Conservation (phyloP, 768 basidiomycete genomes). For the Pleurotus ostreatus region DNA sequence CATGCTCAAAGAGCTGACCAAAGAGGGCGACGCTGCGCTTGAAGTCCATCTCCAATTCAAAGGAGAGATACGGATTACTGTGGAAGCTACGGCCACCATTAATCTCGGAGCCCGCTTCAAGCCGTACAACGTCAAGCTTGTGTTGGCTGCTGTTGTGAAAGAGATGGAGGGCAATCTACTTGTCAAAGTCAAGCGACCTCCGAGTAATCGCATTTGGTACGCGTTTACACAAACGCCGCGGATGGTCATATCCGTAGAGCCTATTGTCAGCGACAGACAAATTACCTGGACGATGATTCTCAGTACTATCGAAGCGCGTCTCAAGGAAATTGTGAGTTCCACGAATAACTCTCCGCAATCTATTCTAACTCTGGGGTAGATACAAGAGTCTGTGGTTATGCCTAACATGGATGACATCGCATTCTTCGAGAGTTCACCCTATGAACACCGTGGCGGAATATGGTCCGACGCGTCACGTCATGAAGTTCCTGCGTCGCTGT, state of each 20-base stretch:
- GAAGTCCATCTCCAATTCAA: constrained; percentile 83
- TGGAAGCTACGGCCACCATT: constrained; percentile 87
- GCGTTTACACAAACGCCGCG: constrained; percentile 87
- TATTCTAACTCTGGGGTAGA: constrained; percentile 41
- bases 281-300: constrained; percentile 94
- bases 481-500: constrained; percentile 23
- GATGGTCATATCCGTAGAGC: constrained; percentile 87
- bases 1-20: constrained; percentile 96
- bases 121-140: constrained; percentile 85
- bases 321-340: constrained; percentile 78
- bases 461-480: constrained; percentile 72
- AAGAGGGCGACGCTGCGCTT: constrained; percentile 88
- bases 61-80: constrained; percentile 85
- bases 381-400: constrained; percentile 89
- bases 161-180: constrained; percentile 90
- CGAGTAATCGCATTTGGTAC: constrained; percentile 94
- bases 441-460: constrained; percentile 79
- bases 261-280: constrained; percentile 91
- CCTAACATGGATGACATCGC: constrained; percentile 99
- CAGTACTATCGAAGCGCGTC: constrained; percentile 80
- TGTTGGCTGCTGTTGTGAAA: constrained; percentile 82
- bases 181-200: constrained; percentile 89
- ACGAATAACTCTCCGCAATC: neutral
- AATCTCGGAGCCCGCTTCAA: constrained; percentile 82
- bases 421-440: constrained; percentile 78